Evolutionary conservation across 2,329 filamentous ascomycete species (phyloP).

Genomic region (Hypomyces rosellus): DNA sequence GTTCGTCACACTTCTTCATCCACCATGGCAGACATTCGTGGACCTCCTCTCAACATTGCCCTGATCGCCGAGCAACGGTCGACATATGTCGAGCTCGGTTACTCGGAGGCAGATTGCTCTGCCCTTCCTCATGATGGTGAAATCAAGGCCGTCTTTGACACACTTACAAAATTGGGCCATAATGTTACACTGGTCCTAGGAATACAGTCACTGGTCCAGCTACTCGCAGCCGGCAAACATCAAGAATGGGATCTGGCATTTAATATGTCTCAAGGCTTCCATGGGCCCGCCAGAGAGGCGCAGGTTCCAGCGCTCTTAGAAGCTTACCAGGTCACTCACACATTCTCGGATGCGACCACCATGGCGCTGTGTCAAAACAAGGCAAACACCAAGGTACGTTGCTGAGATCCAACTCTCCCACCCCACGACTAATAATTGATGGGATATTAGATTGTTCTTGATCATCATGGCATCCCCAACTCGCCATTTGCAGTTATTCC

Average conservation of each 20-base stretch:
- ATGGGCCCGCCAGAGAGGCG: conserved; percentile 4
- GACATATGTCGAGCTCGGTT: conserved; percentile 6
- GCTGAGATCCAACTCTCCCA: background rate
- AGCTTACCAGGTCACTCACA: conserved; percentile 5
- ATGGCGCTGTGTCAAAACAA: conserved; percentile 11
- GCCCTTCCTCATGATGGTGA: conserved; percentile 7
- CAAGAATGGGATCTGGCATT: conserved; percentile 8
- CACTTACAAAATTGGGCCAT: conserved; percentile 4
- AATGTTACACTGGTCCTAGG: conserved; percentile 6
- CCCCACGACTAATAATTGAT: background rate
- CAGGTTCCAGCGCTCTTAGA: conserved; percentile 8
- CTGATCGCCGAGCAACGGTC: conserved; percentile 3
- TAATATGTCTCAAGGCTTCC: conserved; percentile 9
- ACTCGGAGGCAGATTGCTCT: conserved; percentile 4
- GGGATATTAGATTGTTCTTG: conserved; percentile 4
- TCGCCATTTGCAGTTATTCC: conserved; percentile 5
- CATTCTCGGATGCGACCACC: conserved; percentile 7
- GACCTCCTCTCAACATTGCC: conserved; percentile 1
- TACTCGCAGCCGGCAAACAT: background rate
- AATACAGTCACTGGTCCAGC: conserved; percentile 1
- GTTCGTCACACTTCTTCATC: too few species aligned
- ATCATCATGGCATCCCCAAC: conserved; percentile 6
- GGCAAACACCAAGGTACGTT: conserved; percentile 7
- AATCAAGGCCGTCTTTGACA: conserved; percentile 4
- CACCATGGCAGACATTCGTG: too few species aligned